These are phyloP conservation scores for Cornus controversa DNA, from an alignment of 148 eudicot genomes.

Conservation along the genomic window DNA sequence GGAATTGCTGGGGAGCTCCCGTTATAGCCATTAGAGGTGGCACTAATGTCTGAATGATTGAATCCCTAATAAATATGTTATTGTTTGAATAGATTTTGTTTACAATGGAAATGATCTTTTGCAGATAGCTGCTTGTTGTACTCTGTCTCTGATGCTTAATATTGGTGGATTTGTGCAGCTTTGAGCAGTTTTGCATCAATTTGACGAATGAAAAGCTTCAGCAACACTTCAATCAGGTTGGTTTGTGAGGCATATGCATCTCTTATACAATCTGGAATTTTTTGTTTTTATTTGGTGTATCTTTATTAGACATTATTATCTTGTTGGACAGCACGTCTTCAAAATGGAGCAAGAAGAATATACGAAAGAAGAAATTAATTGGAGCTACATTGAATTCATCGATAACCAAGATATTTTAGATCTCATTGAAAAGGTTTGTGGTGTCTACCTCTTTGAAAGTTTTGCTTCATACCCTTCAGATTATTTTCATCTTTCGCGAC, in stretches of 20 bases:
- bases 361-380: conserved; percentile 89
- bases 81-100: not conserved
- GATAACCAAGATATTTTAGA: conserved; percentile 94
- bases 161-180: conserved; percentile 48
- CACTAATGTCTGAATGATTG: not conserved
- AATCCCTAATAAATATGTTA: not conserved
- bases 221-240: conserved; percentile 98
- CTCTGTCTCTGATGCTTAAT: not conserved
- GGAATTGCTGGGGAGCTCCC: not conserved
- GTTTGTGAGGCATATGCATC: conserved; percentile 3
- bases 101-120: not conserved
- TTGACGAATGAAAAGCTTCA: conserved; percentile 99
- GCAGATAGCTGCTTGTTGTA: not conserved
- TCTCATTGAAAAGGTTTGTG: conserved; percentile 94
- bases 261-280: conserved; percentile 12
- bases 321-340: conserved; percentile 80
- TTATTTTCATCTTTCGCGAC: not conserved
- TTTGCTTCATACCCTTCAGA: not conserved
- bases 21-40: not conserved
- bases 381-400: conserved; percentile 99
- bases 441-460: conserved; percentile 2
- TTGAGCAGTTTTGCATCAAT: conserved; percentile 98
- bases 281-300: conserved; percentile 3
- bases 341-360: conserved; percentile 99
- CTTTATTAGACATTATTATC: conserved; percentile 10